Evolutionary conservation across 352 stramenopile species (phyloP).

Genomic region (Thalassiosira exigua): DNA sequence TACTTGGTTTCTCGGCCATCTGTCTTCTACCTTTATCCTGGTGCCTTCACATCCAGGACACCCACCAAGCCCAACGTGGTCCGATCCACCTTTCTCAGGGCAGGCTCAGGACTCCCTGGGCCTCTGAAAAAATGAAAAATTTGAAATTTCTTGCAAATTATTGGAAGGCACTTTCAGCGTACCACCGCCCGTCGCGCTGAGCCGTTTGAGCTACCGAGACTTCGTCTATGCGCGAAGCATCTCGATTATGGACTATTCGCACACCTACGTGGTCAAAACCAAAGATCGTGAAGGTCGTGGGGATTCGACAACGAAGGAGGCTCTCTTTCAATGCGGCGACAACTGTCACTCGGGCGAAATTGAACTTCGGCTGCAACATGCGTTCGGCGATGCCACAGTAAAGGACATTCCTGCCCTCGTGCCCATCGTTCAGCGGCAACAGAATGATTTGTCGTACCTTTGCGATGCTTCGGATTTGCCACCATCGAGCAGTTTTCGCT

Average conservation of each 20-base stretch:
- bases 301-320: slow-evolving; percentile 70
- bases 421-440: slow-evolving; percentile 92
- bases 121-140: too few species aligned
- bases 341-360: slow-evolving; percentile 94
- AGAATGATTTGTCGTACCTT: slow-evolving; percentile 91
- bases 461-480: slow-evolving; percentile 88
- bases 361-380: slow-evolving; percentile 56
- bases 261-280: slow-evolving; percentile 1
- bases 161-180: too few species aligned
- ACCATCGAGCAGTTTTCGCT: slow-evolving; percentile 40
- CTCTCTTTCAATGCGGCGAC: slow-evolving; percentile 94
- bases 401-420: slow-evolving; percentile 90
- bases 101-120: too few species aligned
- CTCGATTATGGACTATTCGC: neutral
- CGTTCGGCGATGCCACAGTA: slow-evolving; percentile 83
- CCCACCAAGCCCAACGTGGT: too few species aligned
- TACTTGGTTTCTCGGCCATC: too few species aligned
- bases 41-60: too few species aligned
- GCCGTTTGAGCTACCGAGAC: neutral
- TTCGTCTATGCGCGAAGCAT: neutral
- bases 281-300: slow-evolving; percentile 3
- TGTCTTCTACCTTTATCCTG: too few species aligned
- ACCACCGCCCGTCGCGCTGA: neutral
- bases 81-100: too few species aligned
- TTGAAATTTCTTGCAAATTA: too few species aligned